These are phyloP conservation scores for Takashimella koratensis DNA, from an alignment of 1,284 basidiomycete species.

Conservation along the genomic window DNA sequence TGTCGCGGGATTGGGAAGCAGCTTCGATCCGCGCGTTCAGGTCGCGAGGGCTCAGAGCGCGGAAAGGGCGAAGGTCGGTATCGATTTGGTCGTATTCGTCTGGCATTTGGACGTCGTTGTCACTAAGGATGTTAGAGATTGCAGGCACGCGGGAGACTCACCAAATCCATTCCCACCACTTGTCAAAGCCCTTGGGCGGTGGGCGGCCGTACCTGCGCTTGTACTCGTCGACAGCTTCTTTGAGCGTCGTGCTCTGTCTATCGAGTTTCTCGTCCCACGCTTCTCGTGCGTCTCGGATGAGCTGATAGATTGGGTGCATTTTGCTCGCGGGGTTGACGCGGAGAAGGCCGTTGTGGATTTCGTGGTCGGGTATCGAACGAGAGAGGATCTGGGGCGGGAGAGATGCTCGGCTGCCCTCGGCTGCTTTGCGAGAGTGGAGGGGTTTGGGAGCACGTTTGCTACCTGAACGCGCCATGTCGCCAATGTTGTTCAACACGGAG, in stretches of 20 bases:
- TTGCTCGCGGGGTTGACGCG: conserved; percentile 19
- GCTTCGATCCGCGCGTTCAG: conserved; percentile 58
- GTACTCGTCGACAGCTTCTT: conserved; percentile 58
- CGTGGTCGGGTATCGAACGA: conserved; percentile 10
- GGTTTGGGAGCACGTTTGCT: neutral
- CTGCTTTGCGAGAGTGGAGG: neutral
- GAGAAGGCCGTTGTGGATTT: conserved; percentile 23
- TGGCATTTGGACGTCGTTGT: conserved; percentile 52
- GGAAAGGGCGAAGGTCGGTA: conserved; percentile 36
- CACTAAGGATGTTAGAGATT: conserved; percentile 17
- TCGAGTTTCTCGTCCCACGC: conserved; percentile 56
- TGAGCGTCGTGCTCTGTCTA: conserved; percentile 55
- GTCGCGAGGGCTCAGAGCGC: conserved; percentile 54
- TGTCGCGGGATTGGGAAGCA: conserved; percentile 8
- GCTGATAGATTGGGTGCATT: conserved; percentile 56
- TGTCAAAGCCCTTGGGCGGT: conserved; percentile 59
- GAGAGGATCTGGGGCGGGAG: neutral
- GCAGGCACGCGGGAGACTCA: conserved; percentile 23
- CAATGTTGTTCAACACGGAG: neutral
- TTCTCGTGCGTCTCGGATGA: conserved; percentile 54
- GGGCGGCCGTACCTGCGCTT: conserved; percentile 36
- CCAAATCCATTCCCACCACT: conserved; percentile 58
- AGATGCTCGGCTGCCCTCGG: neutral
- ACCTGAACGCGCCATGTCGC: neutral
- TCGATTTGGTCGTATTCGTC: conserved; percentile 49